A percentile compares a stretch with the other conserved stretches of the same genome.
phyloP scores from a whole-genome alignment of 2,329 filamentous ascomycete genomes.

The Chaetomiaceae sp. region DNA sequence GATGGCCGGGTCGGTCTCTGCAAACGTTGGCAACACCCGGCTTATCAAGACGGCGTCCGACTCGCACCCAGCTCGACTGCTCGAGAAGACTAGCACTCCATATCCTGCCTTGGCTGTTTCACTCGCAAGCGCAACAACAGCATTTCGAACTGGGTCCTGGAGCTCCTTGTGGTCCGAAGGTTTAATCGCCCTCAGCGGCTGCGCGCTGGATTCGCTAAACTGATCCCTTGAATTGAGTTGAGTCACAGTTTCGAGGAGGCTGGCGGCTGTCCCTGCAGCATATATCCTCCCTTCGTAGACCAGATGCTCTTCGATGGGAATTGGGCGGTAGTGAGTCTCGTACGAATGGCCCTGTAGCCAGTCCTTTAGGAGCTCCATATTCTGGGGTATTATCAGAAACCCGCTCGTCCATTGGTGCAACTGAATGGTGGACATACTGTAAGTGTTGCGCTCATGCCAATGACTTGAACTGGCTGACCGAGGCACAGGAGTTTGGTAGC shows the following conservation, averaged over 20 bases:
- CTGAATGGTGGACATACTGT: too few relatives aligned
- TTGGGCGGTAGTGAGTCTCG: slow-evolving; percentile 66
- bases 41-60: slow-evolving; percentile 64
- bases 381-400: slow-evolving; percentile 41
- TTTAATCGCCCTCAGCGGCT: slow-evolving; percentile 47
- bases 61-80: slow-evolving; percentile 64
- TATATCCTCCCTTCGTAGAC: slow-evolving; percentile 69
- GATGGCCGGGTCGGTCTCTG: slow-evolving; percentile 44
- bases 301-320: slow-evolving; percentile 72
- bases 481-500: slow-evolving; percentile 68
- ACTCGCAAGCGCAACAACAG: slow-evolving; percentile 64
- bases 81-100: slow-evolving; percentile 69
- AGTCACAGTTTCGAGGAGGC: slow-evolving; percentile 53
- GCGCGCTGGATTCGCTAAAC: slow-evolving; percentile 33
- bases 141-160: slow-evolving; percentile 60
- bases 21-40: slow-evolving; percentile 54
- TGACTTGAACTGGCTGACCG: slow-evolving; percentile 62
- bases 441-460: slow-evolving; percentile 77
- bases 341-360: slow-evolving; percentile 71
- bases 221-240: slow-evolving; percentile 38
- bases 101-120: slow-evolving; percentile 66
- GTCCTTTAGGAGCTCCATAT: slow-evolving; percentile 62
- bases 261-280: slow-evolving; percentile 54
- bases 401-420: too few relatives aligned
- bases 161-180: slow-evolving; percentile 58